Evolutionary conservation across 805 yeast species (phyloP).

Genomic region (Debaryomyces castellii): DNA sequence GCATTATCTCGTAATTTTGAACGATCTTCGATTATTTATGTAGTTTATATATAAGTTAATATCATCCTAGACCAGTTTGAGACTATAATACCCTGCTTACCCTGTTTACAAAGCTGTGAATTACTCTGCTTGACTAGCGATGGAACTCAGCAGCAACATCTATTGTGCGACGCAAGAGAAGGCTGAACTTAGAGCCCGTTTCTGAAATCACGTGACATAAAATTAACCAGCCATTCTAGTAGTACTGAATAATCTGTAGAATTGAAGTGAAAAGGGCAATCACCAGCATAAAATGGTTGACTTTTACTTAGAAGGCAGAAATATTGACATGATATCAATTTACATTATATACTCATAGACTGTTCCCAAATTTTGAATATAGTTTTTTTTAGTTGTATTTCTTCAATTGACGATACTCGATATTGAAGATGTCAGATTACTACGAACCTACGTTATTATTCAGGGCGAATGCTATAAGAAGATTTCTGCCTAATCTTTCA

Average conservation of each 20-base stretch:
- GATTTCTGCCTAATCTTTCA: constrained; percentile 18
- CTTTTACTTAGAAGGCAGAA: neutral
- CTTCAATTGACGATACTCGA: neutral
- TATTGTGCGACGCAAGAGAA: neutral
- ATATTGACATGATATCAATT: neutral
- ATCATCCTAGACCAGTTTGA: no score
- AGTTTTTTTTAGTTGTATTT: neutral
- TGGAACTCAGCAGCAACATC: neutral
- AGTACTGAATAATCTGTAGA: neutral
- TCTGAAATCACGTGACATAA: neutral
- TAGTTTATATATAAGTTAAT: no score
- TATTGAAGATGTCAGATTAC: constrained; percentile 29
- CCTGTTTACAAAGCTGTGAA: neutral
- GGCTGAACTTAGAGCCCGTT: neutral
- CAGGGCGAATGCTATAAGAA: constrained; percentile 40
- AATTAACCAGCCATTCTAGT: neutral
- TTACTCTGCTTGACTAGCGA: neutral
- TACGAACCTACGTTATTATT: constrained; percentile 44
- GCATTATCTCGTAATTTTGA: no score
- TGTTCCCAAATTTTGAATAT: neutral
- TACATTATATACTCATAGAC: neutral
- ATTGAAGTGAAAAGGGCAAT: neutral
- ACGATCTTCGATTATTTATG: no score
- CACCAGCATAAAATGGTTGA: neutral
- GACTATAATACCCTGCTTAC: neutral